Conservation (phyloP, 352 stramenopile genomes). For the Globisporangium mamillatum region DNA sequence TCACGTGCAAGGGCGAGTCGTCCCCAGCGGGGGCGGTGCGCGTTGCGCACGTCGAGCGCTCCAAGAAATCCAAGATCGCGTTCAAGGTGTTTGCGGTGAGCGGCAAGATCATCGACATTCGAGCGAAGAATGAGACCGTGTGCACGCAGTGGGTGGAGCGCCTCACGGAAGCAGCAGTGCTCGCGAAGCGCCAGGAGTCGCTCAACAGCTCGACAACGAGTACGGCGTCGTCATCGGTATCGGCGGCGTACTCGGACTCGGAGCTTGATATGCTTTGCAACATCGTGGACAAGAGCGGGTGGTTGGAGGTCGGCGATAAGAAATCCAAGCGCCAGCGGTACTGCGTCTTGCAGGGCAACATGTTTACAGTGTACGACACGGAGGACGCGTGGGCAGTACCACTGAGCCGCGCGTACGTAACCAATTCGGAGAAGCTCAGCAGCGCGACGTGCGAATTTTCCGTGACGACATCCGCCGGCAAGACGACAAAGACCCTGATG, state of each 20-base stretch:
- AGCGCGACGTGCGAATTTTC: conserved; percentile 56
- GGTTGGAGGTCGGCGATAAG: conserved; percentile 73
- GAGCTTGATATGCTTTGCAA: conserved; percentile 68
- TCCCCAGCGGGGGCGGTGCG: conserved; percentile 64
- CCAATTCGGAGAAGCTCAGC: conserved; percentile 60
- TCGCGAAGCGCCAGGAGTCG: conserved; percentile 76
- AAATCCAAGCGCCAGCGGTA: conserved; percentile 72
- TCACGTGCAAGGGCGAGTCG: conserved; percentile 72
- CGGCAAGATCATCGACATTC: conserved; percentile 81
- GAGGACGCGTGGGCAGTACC: conserved; percentile 80
- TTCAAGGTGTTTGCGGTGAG: conserved; percentile 84
- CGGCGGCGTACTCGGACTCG: conserved; percentile 62
- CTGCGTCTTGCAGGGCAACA: conserved; percentile 74
- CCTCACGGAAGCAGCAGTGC: conserved; percentile 58
- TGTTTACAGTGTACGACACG: conserved; percentile 84
- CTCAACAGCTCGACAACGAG: conserved; percentile 72
- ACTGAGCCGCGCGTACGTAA: conserved; percentile 74
- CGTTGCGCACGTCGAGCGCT: conserved; percentile 75
- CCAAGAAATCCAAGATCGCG: conserved; percentile 71
- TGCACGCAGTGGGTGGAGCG: conserved; percentile 75
- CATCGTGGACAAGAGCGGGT: conserved; percentile 78
- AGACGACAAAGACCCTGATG: conserved; percentile 69
- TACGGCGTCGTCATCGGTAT: conserved; percentile 65
- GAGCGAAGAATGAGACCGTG: conserved; percentile 72
- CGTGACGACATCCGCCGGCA: conserved; percentile 61